Conservation (phyloP, 495 filamentous ascomycete genomes). For the Eremomyces bilateralis region DNA sequence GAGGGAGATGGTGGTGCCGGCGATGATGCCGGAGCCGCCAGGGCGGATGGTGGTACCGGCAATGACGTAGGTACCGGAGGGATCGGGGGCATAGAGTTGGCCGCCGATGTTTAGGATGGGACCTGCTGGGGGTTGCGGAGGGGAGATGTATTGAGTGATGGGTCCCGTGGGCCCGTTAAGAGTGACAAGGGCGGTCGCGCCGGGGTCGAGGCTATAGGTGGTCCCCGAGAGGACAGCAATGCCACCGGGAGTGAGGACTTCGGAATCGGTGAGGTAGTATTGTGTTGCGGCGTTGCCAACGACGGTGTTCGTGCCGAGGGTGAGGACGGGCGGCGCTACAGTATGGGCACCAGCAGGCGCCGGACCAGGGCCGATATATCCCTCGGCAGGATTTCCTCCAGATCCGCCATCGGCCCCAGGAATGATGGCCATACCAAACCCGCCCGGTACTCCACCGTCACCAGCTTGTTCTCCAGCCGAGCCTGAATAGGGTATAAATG, state of each 20-base stretch:
- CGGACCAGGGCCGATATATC: background rate
- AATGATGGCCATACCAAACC: no score
- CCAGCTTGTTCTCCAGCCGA: background rate
- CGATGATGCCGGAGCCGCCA: conserved; percentile 15
- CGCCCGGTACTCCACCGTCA: background rate
- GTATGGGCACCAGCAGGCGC: background rate
- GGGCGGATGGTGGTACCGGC: conserved; percentile 15
- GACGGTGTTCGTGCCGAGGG: conserved; percentile 13
- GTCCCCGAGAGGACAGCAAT: conserved; percentile 12
- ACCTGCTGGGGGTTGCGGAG: background rate
- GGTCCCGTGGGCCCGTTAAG: conserved; percentile 6
- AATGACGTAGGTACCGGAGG: conserved; percentile 13
- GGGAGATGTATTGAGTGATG: conserved; percentile 1
- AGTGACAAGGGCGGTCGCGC: conserved; percentile 3
- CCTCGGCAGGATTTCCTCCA: background rate
- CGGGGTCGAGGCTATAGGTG: conserved; percentile 5
- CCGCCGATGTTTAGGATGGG: conserved; percentile 9
- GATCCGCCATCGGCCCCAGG: no score
- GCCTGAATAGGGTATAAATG: background rate
- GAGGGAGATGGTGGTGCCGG: conserved; percentile 15
- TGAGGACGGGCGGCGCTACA: conserved; percentile 13
- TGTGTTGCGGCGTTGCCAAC: conserved; percentile 18
- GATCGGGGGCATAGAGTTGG: conserved; percentile 14
- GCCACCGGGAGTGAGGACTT: conserved; percentile 16
- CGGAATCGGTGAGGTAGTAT: conserved; percentile 12